phyloP scores from a whole-genome alignment of 2,329 filamentous ascomycete species.

The Nemania sp. region DNA sequence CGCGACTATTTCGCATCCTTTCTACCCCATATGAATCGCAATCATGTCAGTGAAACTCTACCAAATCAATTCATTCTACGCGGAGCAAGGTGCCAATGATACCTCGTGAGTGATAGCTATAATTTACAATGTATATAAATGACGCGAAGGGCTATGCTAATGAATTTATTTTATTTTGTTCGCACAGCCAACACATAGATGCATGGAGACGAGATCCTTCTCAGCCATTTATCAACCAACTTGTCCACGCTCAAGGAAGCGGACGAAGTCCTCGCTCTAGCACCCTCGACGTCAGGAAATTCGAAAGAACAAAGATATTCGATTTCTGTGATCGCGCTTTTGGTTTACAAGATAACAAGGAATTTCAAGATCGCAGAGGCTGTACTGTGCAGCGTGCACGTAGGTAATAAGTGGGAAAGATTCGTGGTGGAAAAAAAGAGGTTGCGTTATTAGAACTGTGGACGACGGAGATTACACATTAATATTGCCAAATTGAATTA shows the following conservation, averaged over 20 bases:
- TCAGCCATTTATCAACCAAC: slow-evolving; percentile 22
- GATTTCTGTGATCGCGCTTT: slow-evolving; percentile 17
- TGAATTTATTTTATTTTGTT: neutral
- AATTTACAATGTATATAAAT: neutral
- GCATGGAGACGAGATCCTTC: slow-evolving; percentile 15
- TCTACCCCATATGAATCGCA: neutral
- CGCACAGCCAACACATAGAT: slow-evolving; percentile 1
- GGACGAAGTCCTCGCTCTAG: neutral
- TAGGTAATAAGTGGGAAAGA: neutral
- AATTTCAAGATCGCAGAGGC: neutral
- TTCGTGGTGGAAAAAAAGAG: neutral
- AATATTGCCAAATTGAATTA: neutral
- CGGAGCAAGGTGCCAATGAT: neutral
- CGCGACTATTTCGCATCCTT: neutral
- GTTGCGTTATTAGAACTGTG: neutral
- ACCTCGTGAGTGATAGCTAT: neutral
- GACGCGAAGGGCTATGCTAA: neutral
- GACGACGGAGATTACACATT: neutral
- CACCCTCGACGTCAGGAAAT: neutral
- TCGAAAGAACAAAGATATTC: slow-evolving; percentile 2
- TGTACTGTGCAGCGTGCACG: too few relatives aligned
- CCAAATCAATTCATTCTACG: neutral
- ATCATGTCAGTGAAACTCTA: neutral
- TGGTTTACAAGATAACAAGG: neutral
- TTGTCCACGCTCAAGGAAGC: neutral